Conservation (phyloP, 129 eudicot species). For the Flaveria trinervia region DNA sequence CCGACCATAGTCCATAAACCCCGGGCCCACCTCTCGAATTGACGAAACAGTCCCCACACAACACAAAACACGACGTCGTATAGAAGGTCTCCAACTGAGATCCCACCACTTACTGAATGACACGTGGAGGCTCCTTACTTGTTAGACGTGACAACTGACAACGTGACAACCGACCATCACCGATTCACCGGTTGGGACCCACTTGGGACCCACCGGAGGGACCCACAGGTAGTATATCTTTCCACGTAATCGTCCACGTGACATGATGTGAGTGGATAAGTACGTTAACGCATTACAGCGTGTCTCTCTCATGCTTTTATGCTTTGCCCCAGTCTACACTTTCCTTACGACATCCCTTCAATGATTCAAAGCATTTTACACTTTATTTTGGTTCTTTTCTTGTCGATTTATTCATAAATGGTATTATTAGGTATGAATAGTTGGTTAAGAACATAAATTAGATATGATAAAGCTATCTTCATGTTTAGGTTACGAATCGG, state of each 20-base stretch:
- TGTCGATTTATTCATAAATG: conserved; percentile 2
- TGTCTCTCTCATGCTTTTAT: conserved; percentile 36
- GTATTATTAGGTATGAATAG: not conserved
- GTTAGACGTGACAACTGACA: conserved; percentile 28
- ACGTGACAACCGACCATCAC: conserved; percentile 23
- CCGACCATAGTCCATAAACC: conserved; percentile 31
- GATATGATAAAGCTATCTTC: not conserved
- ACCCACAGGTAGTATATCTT: conserved; percentile 22
- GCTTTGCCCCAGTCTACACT: conserved; percentile 37
- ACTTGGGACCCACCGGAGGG: conserved; percentile 27
- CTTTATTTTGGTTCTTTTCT: conserved; percentile 26
- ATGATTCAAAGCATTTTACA: conserved; percentile 12
- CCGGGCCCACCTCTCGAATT: conserved; percentile 21
- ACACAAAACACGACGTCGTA: conserved; percentile 22
- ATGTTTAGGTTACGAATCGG: not conserved
- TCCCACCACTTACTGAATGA: not conserved
- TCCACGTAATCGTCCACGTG: conserved; percentile 47
- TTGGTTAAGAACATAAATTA: not conserved
- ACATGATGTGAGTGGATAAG: conserved; percentile 23
- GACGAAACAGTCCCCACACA: not conserved
- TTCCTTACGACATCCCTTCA: conserved; percentile 32
- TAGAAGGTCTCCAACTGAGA: conserved; percentile 6
- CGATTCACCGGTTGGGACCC: conserved; percentile 18
- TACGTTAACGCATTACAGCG: conserved; percentile 37
- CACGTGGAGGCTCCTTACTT: conserved; percentile 31